These are phyloP conservation scores for Candida silvicultrix DNA, from an alignment of 805 yeast species.

Conservation along the genomic window DNA sequence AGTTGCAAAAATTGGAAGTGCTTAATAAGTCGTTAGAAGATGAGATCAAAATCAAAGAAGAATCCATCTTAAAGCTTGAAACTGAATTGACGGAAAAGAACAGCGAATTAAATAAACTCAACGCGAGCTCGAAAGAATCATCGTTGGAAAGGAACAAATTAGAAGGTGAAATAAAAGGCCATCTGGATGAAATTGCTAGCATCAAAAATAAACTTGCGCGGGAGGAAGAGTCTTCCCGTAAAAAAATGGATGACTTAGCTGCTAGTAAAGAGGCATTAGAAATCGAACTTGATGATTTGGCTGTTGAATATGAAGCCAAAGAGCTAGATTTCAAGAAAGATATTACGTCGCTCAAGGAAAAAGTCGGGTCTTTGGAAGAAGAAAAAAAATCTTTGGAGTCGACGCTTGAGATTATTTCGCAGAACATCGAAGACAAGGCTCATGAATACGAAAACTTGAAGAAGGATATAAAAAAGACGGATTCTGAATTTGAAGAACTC, in stretches of 20 bases:
- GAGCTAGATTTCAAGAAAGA: conserved; percentile 23
- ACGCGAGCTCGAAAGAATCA: background rate
- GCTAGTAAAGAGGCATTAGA: conserved; percentile 8
- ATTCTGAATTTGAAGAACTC: background rate
- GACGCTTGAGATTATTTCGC: conserved; percentile 26
- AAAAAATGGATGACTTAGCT: conserved; percentile 2
- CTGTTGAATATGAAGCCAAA: conserved; percentile 22
- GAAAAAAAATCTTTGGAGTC: conserved; percentile 28
- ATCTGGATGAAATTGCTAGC: background rate
- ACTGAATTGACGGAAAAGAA: background rate
- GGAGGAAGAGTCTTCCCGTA: background rate
- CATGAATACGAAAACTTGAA: conserved; percentile 15
- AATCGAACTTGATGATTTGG: conserved; percentile 19
- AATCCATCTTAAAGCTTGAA: background rate
- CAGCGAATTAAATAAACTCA: background rate
- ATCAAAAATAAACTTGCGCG: conserved; percentile 1
- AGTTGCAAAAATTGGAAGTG: background rate
- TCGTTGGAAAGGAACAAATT: background rate
- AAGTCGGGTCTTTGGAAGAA: conserved; percentile 20
- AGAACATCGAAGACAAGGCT: conserved; percentile 23
- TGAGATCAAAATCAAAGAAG: background rate
- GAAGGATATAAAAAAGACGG: conserved; percentile 8
- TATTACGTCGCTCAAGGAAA: conserved; percentile 19
- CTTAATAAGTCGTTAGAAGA: background rate
- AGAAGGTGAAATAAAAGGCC: conserved; percentile 2